Percentiles rank a stretch among this genome's conserved stretches.
phyloP scores from a whole-genome alignment of 1,284 basidiomycete species.

The Moesziomyces antarcticus region DNA sequence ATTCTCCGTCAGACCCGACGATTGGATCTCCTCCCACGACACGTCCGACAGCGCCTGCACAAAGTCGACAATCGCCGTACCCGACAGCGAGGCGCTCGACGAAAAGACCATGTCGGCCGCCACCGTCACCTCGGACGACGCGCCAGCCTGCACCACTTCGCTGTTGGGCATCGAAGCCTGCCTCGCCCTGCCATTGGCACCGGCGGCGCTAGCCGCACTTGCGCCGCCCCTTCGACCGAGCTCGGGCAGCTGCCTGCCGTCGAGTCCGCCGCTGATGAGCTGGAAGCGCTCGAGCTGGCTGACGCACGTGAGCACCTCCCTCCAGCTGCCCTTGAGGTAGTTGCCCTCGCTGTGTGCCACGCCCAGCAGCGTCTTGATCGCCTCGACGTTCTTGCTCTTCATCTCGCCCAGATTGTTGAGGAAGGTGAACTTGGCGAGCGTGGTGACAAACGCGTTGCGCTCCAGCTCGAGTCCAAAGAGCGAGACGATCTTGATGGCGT shows the following conservation, averaged over 20 bases:
- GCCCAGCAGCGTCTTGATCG: conserved; percentile 67
- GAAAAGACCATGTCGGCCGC: conserved; percentile 99
- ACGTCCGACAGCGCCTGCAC: conserved; percentile 95
- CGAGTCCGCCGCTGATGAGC: conserved; percentile 67
- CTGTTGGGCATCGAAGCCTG: conserved; percentile 74
- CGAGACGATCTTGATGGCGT: conserved; percentile 67
- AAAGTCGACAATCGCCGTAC: conserved; percentile 97
- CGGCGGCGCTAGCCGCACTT: conserved; percentile 10
- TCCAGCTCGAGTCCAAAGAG: conserved; percentile 67
- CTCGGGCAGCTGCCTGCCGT: conserved; percentile 78
- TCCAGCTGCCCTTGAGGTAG: conserved; percentile 66
- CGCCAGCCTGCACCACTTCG: conserved; percentile 94
- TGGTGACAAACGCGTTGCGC: conserved; percentile 67
- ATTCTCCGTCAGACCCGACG: conserved; percentile 85
- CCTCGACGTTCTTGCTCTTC: conserved; percentile 67
- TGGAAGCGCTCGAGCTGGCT: conserved; percentile 67
- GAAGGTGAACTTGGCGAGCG: conserved; percentile 68
- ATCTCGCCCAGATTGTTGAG: conserved; percentile 68
- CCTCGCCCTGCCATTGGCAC: conserved; percentile 9
- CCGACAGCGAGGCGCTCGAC: conserved; percentile 89
- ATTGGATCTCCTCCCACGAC: conserved; percentile 99
- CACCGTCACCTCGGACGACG: conserved; percentile 97
- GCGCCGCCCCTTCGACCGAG: conserved; percentile 73
- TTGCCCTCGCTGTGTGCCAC: conserved; percentile 67
- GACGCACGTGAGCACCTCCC: conserved; percentile 67